A percentile compares a stretch with the other conserved stretches of the same genome.
Evolutionary conservation across 169 alveolate genomes (phyloP).

Genomic region (Sarcocystis neurona): DNA sequence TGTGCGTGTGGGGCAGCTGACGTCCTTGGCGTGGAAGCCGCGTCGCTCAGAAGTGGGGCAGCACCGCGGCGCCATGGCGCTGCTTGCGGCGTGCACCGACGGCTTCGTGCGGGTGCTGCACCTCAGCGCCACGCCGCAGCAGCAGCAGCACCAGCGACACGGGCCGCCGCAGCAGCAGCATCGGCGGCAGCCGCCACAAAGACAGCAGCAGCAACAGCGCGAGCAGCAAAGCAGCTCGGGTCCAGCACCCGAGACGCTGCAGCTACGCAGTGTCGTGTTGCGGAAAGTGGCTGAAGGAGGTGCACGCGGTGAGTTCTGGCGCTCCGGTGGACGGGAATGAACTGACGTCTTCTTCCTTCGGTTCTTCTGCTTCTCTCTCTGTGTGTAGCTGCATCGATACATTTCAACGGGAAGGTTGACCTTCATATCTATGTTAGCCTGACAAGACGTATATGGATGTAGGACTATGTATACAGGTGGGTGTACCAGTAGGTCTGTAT

Average conservation of each 20-base stretch:
- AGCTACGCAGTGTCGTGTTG: neutral
- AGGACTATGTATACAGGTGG: too few relatives aligned
- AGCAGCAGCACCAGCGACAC: neutral
- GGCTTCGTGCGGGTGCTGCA: constrained; percentile 5
- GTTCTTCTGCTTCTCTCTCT: neutral
- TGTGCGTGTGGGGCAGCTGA: neutral
- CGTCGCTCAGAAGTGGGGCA: neutral
- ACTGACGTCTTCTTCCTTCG: neutral
- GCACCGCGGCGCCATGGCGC: neutral
- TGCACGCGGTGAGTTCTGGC: neutral
- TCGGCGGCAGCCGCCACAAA: neutral
- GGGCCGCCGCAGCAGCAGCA: neutral
- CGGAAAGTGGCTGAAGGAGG: constrained; percentile 11
- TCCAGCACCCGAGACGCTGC: neutral
- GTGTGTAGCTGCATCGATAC: neutral
- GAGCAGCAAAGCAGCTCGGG: neutral
- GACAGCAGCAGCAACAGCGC: neutral
- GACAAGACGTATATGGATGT: too few relatives aligned
- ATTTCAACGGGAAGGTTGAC: too few relatives aligned
- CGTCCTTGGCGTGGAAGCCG: constrained; percentile 19
- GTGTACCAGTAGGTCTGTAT: too few relatives aligned
- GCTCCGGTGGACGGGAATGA: neutral
- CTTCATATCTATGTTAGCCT: too few relatives aligned
- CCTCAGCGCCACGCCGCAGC: neutral
- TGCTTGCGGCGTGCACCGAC: neutral